Percentiles rank a stretch among this genome's conserved stretches.
Conservation (phyloP, 345 rosid genomes). For the Diplotaxis tenuifolia region DNA sequence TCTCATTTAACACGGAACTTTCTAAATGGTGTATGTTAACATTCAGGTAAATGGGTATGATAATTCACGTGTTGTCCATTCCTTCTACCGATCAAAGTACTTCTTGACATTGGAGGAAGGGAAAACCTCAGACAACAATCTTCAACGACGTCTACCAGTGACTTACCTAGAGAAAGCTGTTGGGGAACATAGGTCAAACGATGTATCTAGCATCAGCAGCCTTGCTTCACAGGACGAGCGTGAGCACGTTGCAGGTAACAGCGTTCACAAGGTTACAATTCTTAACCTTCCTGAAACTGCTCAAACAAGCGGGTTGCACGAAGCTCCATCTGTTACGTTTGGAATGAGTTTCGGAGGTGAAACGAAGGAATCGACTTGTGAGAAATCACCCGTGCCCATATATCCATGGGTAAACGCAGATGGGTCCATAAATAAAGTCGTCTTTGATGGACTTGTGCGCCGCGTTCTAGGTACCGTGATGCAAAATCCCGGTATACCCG, state of each 20-base stretch:
- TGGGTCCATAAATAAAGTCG: conserved; percentile 63
- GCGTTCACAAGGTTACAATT: conserved; percentile 76
- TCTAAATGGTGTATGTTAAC: not conserved
- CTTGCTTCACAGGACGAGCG: conserved; percentile 25
- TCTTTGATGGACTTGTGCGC: conserved; percentile 74
- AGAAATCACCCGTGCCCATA: conserved; percentile 54
- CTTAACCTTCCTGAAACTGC: conserved; percentile 82
- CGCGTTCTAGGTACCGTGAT: conserved; percentile 80
- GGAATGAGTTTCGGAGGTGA: conserved; percentile 9
- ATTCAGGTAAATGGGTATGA: conserved; percentile 76
- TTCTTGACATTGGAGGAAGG: conserved; percentile 47
- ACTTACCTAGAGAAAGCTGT: conserved; percentile 39
- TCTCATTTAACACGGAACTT: not conserved
- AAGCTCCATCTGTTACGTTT: conserved; percentile 32
- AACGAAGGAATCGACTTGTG: conserved; percentile 27
- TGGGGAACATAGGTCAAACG: conserved; percentile 39
- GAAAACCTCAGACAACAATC: conserved; percentile 3
- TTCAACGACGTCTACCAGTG: conserved; percentile 32
- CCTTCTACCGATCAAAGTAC: conserved; percentile 78
- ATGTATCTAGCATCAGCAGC: conserved; percentile 30
- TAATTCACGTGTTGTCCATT: conserved; percentile 67
- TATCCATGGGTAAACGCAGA: conserved; percentile 93
- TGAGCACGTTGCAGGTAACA: conserved; percentile 29
- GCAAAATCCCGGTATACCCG: conserved; percentile 85
- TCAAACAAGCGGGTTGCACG: conserved; percentile 35